Conservation (phyloP, 2,329 filamentous ascomycete species). For the Fusarium praegraminearum region DNA sequence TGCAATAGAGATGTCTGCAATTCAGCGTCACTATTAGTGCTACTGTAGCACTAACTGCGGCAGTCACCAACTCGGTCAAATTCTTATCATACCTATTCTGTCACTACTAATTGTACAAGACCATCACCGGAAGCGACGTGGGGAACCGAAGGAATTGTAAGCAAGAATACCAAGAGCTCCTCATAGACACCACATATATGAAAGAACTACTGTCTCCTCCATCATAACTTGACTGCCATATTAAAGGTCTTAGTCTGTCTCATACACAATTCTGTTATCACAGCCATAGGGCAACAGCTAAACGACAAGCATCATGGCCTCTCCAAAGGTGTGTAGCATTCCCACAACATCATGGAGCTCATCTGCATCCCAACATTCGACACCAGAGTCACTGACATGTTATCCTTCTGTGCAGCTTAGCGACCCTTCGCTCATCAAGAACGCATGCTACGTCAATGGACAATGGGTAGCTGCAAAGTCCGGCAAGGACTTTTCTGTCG, state of each 20-base stretch:
- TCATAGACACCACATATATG: constrained; percentile 9
- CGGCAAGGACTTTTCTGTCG: constrained; percentile 79
- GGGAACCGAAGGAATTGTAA: constrained; percentile 21
- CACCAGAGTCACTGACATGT: constrained; percentile 27
- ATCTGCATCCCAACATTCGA: constrained; percentile 13
- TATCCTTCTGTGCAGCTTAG: constrained; percentile 59
- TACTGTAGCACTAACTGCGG: neutral
- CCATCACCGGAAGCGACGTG: constrained; percentile 28
- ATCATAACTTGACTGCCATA: constrained; percentile 18
- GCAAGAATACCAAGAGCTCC: constrained; percentile 17
- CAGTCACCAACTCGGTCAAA: constrained; percentile 27
- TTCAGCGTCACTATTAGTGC: constrained; percentile 20
- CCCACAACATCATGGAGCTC: constrained; percentile 8
- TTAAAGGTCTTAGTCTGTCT: constrained; percentile 18
- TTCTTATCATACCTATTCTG: constrained; percentile 24
- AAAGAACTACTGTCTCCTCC: constrained; percentile 4
- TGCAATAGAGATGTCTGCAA: constrained; percentile 8
- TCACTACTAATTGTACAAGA: constrained; percentile 20
- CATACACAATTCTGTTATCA: neutral
- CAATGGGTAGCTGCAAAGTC: constrained; percentile 80
- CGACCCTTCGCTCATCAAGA: constrained; percentile 75
- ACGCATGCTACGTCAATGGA: constrained; percentile 79
- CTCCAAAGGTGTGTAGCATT: constrained; percentile 39
- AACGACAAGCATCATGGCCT: constrained; percentile 33
- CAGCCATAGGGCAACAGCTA: constrained; percentile 3